Evolutionary conservation across 2,329 filamentous ascomycete genomes (phyloP).

Genomic region (Penicillium psychrosexuale): DNA sequence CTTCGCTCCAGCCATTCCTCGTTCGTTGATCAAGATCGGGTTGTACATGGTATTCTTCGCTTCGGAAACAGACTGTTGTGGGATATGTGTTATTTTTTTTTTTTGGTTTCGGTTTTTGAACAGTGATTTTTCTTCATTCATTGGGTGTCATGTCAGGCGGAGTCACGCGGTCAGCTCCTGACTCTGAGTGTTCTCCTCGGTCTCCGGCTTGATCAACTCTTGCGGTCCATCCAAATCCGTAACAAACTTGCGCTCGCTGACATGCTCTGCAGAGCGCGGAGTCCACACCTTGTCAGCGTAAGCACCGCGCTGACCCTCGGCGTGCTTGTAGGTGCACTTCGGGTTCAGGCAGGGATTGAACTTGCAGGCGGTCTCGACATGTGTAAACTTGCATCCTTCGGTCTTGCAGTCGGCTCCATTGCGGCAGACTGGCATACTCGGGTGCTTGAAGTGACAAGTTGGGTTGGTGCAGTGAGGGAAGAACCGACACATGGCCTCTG

Average conservation of each 20-base stretch:
- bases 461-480: conserved; percentile 88
- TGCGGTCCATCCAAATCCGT: conserved; percentile 60
- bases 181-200: conserved; percentile 28
- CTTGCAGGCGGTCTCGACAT: conserved; percentile 79
- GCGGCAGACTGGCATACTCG: conserved; percentile 78
- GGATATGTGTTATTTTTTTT: not conserved
- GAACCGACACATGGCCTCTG: conserved; percentile 84
- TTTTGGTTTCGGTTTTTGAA: not conserved
- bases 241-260: conserved; percentile 86
- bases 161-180: conserved; percentile 36
- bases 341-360: conserved; percentile 89
- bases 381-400: conserved; percentile 83
- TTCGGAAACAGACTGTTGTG: conserved; percentile 2
- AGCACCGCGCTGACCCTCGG: conserved; percentile 79
- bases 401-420: conserved; percentile 86
- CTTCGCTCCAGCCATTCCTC: conserved; percentile 23
- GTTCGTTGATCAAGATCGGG: conserved; percentile 19
- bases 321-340: conserved; percentile 85
- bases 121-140: not conserved
- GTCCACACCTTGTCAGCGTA: conserved; percentile 93
- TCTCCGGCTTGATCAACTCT: conserved; percentile 68
- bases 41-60: conserved; percentile 27
- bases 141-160: conserved; percentile 21
- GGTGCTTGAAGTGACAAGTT: conserved; percentile 84
- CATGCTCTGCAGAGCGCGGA: conserved; percentile 60